Base-by-base conservation (phyloP, 1,139 yeast species). In the Hanseniaspora uvarum region DNA sequence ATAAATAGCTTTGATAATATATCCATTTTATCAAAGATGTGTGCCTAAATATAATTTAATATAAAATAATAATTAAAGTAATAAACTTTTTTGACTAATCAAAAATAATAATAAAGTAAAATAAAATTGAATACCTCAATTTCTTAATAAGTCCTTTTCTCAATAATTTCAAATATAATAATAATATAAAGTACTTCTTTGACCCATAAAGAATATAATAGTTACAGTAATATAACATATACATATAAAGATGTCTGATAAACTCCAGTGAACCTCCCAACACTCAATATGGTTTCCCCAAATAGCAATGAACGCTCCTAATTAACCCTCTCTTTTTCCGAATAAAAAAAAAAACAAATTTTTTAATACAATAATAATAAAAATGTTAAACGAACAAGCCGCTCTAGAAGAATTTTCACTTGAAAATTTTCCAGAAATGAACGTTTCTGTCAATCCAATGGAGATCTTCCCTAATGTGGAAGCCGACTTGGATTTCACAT, bases 21-120 rank as follows among this genome's bases (percentile, higher is more conserved):
- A 19, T 6, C 19, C 16, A 36, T 8, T 23, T 48, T 48, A 48
- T 48, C 52, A 48, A 48, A 48, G 52, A 48, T 48, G 52, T 48
- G 30, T 40, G 52, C 52, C 52, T 48, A 48, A 48, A 48, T 48
- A 31, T 24, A 30, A 21, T 33, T 38, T 19, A 19, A 30, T n/a
- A 36, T 19, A 46, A 37, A 37, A 34, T 34, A 34, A 34, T 34
- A 34, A 34, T 34, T 14, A 34, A 34, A 34, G 16, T 34, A 34
- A 12, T 37, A 18, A 37, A 18, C 11, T 36, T 37, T 37, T 37
- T 37, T 19, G 26, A 19, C 5, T 14, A 11, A 37, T 18, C 19
- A 19, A 37, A 37, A 37, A 8, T 7, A 10, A 16, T 37, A 19
- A 37, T 37, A 37, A 37, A 19, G 24, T 37, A 37, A 18, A 37